Conservation (phyloP, 331 rosid species). For the Acacia pycnantha region DNA sequence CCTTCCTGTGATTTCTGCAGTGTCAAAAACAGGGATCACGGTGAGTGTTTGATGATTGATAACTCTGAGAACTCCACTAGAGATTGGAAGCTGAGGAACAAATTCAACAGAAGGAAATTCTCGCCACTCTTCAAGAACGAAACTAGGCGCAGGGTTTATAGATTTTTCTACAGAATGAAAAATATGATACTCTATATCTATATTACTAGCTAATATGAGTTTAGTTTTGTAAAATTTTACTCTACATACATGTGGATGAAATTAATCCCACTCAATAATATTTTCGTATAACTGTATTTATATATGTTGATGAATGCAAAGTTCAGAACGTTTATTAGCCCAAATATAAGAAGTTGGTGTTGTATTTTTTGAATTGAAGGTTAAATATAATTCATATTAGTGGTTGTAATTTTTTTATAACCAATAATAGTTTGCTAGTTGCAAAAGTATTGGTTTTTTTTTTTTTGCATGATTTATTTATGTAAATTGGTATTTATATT, state of each 20-base stretch:
- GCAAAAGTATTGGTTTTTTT: no score
- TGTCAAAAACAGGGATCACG: no score
- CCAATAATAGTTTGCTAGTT: no score
- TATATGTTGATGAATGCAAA: no score
- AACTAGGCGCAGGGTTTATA: slow-evolving; percentile 23
- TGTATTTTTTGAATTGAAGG: no score
- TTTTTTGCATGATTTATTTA: no score
- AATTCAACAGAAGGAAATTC: slow-evolving; percentile 67
- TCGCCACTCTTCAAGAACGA: slow-evolving; percentile 33
- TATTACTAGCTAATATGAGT: neutral
- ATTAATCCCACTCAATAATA: neutral
- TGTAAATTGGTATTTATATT: no score
- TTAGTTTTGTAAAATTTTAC: neutral
- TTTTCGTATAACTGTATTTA: neutral
- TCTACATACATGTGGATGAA: neutral
- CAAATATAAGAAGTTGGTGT: neutral
- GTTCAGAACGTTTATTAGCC: neutral
- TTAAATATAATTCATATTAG: no score
- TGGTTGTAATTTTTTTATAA: no score
- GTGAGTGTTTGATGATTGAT: neutral
- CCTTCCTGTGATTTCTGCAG: no score
- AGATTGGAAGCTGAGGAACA: neutral
- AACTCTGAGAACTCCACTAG: slow-evolving; percentile 47
- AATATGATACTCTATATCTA: neutral
- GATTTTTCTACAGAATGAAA: slow-evolving; percentile 32